Percentiles rank a stretch among this genome's conserved stretches.
phyloP scores from a whole-genome alignment of 2,329 filamentous ascomycete species.

The Alternaria ethzedia region DNA sequence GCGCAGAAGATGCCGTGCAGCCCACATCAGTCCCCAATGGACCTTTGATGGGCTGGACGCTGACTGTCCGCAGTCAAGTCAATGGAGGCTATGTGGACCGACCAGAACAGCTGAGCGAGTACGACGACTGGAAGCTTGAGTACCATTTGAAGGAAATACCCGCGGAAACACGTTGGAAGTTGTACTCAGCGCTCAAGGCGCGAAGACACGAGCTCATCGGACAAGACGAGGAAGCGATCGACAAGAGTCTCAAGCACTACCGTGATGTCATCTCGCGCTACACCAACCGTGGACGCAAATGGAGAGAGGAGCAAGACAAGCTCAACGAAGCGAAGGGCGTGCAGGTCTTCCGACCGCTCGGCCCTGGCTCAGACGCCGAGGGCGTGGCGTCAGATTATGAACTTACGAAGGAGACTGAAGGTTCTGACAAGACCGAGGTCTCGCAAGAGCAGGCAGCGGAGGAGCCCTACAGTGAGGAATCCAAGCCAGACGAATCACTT shows the following conservation, averaged over 20 bases:
- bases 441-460: not conserved
- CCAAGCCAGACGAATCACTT: not conserved
- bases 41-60: conserved; percentile 69
- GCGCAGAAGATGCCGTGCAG: not conserved
- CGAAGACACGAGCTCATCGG: conserved; percentile 58
- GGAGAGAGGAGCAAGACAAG: conserved; percentile 62
- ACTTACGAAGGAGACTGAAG: not conserved
- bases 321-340: conserved; percentile 56
- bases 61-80: conserved; percentile 75
- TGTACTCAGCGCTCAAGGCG: conserved; percentile 54
- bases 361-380: conserved; percentile 33
- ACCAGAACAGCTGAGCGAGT: conserved; percentile 57
- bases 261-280: conserved; percentile 52
- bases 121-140: conserved; percentile 73
- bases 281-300: conserved; percentile 63
- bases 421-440: not conserved
- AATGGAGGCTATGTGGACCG: conserved; percentile 69
- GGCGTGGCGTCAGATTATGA: not conserved
- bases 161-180: conserved; percentile 13
- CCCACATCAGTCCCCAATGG: conserved; percentile 8
- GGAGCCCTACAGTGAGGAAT: not conserved
- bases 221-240: conserved; percentile 52
- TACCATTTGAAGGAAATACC: conserved; percentile 72
- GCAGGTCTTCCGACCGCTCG: conserved; percentile 42
- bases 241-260: conserved; percentile 52